A percentile compares a stretch with the other conserved stretches of the same genome.
These are phyloP conservation scores for Fimicolochytrium jonesii DNA, from an alignment of 192 early-diverging fungal species.

Conservation along the genomic window DNA sequence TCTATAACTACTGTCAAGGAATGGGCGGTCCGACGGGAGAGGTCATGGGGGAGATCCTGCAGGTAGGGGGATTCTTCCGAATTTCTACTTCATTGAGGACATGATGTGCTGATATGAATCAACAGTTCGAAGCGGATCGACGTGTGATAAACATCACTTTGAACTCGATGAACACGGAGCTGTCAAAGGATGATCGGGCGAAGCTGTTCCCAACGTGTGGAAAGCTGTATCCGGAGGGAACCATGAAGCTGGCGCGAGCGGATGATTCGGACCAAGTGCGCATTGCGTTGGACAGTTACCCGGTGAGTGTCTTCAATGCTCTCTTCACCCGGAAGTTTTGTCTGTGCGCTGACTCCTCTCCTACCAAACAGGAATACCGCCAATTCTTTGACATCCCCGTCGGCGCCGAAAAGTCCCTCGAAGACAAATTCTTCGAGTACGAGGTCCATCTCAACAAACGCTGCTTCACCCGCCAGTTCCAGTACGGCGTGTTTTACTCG, in stretches of 20 bases:
- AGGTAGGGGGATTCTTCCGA: slow-evolving; percentile 51
- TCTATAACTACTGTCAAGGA: slow-evolving; percentile 80
- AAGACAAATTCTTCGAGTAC: slow-evolving; percentile 92
- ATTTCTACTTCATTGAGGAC: neutral
- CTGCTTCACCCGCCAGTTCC: slow-evolving; percentile 95
- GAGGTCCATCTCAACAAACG: slow-evolving; percentile 93
- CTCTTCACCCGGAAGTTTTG: too few species aligned
- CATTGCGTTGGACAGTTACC: slow-evolving; percentile 71
- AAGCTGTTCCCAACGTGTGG: slow-evolving; percentile 93
- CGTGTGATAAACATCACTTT: slow-evolving; percentile 98
- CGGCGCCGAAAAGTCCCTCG: slow-evolving; percentile 68
- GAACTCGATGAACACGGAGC: slow-evolving; percentile 97
- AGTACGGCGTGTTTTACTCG: slow-evolving; percentile 91
- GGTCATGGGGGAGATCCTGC: slow-evolving; percentile 89
- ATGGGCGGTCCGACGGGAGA: slow-evolving; percentile 83
- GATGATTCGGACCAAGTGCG: slow-evolving; percentile 97
- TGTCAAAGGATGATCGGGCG: slow-evolving; percentile 91
- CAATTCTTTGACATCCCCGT: slow-evolving; percentile 72
- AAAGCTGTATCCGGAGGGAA: slow-evolving; percentile 89
- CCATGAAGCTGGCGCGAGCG: slow-evolving; percentile 70
- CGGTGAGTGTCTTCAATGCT: slow-evolving; percentile 44
- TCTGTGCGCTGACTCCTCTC: neutral
- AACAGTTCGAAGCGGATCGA: slow-evolving; percentile 95
- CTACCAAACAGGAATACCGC: slow-evolving; percentile 85
- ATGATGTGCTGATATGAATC: slow-evolving; percentile 8